Conservation (phyloP, 169 alveolate species). For the Eimeria praecox region DNA sequence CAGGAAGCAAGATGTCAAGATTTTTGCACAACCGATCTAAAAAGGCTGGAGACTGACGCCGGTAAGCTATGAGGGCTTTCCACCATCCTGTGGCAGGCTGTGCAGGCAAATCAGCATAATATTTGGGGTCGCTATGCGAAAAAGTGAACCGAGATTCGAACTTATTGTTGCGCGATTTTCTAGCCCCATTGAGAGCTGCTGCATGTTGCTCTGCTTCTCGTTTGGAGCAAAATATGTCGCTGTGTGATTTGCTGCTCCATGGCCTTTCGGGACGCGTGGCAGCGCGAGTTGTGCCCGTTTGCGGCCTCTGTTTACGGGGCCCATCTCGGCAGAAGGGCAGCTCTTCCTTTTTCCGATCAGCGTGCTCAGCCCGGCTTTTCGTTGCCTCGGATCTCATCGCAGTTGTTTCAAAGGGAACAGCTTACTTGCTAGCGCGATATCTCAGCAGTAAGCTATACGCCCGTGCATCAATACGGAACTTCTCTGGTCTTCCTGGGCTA, state of each 20-base stretch:
- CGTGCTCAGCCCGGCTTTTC: neutral
- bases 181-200: conserved; percentile 52
- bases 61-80: conserved; percentile 61
- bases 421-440: neutral
- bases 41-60: conserved; percentile 54
- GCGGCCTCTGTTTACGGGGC: conserved; percentile 46
- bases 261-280: neutral
- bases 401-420: neutral
- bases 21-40: conserved; percentile 37
- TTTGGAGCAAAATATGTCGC: neutral
- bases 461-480: neutral
- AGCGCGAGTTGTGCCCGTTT: conserved; percentile 62
- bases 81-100: conserved; percentile 83
- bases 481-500: conserved; percentile 3
- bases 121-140: conserved; percentile 60
- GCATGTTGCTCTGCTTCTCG: neutral
- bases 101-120: conserved; percentile 67
- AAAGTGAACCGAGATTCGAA: conserved; percentile 72
- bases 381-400: conserved; percentile 36
- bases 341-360: neutral
- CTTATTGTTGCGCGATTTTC: conserved; percentile 69
- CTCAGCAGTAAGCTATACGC: conserved; percentile 1
- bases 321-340: neutral
- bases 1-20: conserved; percentile 71
- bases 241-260: conserved; percentile 20